These are phyloP conservation scores for Pestalotiopsis sp. DNA, from an alignment of 2,329 filamentous ascomycete species.

Conservation along the genomic window DNA sequence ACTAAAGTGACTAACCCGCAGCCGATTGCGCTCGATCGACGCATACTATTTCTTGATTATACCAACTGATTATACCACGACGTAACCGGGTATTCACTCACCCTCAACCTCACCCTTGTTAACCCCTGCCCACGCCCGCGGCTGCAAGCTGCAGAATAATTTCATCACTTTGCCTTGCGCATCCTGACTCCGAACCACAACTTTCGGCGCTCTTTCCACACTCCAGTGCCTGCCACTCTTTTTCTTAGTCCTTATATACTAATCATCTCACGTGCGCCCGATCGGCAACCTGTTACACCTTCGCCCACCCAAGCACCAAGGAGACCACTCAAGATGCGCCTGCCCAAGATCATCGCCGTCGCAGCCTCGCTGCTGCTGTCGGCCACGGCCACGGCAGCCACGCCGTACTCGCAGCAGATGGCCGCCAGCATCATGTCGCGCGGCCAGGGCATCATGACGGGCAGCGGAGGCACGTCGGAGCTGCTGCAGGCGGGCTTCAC, in stretches of 20 bases:
- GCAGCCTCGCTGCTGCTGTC: neutral
- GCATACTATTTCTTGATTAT: neutral
- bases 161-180: too few relatives aligned
- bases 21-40: neutral
- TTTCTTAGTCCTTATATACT: neutral
- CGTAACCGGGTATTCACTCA: neutral
- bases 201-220: neutral
- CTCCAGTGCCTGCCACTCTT: neutral
- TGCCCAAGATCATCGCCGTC: neutral
- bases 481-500: conserved; percentile 35
- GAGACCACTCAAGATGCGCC: neutral
- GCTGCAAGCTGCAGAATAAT: neutral
- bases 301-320: neutral
- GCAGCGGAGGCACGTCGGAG: conserved; percentile 29
- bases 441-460: conserved; percentile 35
- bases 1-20: neutral
- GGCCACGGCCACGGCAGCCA: neutral
- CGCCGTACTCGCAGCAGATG: conserved; percentile 29
- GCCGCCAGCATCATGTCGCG: conserved; percentile 35
- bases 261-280: neutral
- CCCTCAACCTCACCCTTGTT: neutral
- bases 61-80: neutral
- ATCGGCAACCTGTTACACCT: neutral
- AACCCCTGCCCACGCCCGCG: neutral
- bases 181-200: neutral